Conservation (phyloP, 202 grass and related monocot genomes). For the Hordeum pubiflorum region DNA sequence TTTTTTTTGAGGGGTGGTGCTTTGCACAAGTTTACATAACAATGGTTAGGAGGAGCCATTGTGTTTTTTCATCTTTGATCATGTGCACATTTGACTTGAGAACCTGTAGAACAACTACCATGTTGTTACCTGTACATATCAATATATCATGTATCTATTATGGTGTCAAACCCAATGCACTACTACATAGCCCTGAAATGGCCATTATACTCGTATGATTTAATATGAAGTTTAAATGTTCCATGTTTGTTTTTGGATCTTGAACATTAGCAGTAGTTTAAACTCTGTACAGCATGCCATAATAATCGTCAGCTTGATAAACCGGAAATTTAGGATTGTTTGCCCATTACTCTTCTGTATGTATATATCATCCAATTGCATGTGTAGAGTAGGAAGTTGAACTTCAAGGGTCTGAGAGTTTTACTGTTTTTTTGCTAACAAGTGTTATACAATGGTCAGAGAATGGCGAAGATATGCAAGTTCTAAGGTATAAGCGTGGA, state of each 20-base stretch:
- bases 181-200: neutral
- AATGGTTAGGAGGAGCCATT: neutral
- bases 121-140: neutral
- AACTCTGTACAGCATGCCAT: neutral
- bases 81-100: neutral
- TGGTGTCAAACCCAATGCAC: neutral
- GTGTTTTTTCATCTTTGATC: neutral
- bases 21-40: constrained; percentile 6
- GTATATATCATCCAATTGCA: neutral
- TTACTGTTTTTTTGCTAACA: neutral
- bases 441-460: constrained; percentile 46
- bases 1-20: no score
- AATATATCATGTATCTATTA: neutral
- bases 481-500: constrained; percentile 65
- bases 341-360: neutral
- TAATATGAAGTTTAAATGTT: neutral
- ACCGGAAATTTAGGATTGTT: neutral
- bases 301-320: neutral
- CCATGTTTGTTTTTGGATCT: neutral
- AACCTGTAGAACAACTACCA: neutral
- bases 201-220: neutral
- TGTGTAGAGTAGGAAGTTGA: neutral
- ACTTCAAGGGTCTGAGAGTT: neutral
- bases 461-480: constrained; percentile 94
- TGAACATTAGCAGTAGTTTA: neutral